phyloP scores from a whole-genome alignment of 768 basidiomycete species.

The Phaeotremella skinneri region DNA sequence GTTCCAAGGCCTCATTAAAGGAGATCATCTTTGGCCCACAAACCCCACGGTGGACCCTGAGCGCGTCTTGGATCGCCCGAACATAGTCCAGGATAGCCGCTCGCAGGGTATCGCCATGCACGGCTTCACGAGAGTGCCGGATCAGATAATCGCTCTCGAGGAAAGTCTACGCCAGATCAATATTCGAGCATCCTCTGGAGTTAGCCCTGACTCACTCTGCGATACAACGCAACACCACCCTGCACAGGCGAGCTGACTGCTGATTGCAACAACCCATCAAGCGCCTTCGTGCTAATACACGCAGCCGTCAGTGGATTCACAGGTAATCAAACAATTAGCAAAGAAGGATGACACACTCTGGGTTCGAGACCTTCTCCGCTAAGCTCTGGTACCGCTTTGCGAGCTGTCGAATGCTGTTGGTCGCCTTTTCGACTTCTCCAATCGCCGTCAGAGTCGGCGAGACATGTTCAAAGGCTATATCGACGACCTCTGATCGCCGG shows the following conservation, averaged over 20 bases:
- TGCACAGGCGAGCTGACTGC: slow-evolving; percentile 79
- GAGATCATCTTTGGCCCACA: slow-evolving; percentile 84
- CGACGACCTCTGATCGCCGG: slow-evolving; percentile 79
- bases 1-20: slow-evolving; percentile 84
- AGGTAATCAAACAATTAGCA: background rate
- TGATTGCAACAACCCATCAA: slow-evolving; percentile 75
- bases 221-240: slow-evolving; percentile 73
- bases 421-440: slow-evolving; percentile 74
- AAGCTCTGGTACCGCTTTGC: slow-evolving; percentile 72
- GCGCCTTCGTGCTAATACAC: slow-evolving; percentile 63
- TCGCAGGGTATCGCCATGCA: slow-evolving; percentile 69
- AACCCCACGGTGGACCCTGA: slow-evolving; percentile 75
- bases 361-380: slow-evolving; percentile 68
- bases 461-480: slow-evolving; percentile 67
- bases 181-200: slow-evolving; percentile 2
- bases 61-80: slow-evolving; percentile 75
- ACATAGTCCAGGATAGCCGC: slow-evolving; percentile 64
- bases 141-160: slow-evolving; percentile 67
- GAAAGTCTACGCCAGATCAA: slow-evolving; percentile 55
- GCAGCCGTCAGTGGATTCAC: background rate
- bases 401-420: slow-evolving; percentile 52
- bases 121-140: slow-evolving; percentile 67
- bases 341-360: slow-evolving; percentile 42
- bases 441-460: slow-evolving; percentile 83
- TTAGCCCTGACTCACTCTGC: slow-evolving; percentile 53